A percentile compares a stretch with the other conserved stretches of the same genome.
Evolutionary conservation across 495 filamentous ascomycete species (phyloP).

Genomic region (Bathelium albidoporum): DNA sequence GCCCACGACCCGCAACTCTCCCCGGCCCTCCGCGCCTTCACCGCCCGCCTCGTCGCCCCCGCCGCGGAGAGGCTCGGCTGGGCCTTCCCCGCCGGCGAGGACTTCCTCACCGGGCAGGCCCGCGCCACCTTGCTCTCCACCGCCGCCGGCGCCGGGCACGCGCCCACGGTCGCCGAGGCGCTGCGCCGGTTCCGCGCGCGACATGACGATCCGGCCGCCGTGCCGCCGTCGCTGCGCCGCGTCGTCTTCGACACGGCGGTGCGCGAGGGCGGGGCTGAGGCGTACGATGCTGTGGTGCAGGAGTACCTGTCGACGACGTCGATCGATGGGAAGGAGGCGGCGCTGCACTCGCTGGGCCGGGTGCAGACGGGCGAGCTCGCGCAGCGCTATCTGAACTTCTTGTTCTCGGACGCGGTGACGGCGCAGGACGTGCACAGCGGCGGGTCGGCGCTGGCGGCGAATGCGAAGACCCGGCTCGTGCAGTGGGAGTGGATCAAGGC

Average conservation of each 20-base stretch:
- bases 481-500: conserved; percentile 78
- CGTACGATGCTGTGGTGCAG: conserved; percentile 65
- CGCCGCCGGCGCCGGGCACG: conserved; percentile 64
- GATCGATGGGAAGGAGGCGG: conserved; percentile 82
- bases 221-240: conserved; percentile 70
- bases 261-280: conserved; percentile 50
- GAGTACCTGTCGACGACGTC: conserved; percentile 73
- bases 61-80: conserved; percentile 74
- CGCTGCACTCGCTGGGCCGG: conserved; percentile 64
- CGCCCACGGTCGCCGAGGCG: conserved; percentile 58
- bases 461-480: conserved; percentile 54
- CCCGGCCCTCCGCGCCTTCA: conserved; percentile 62
- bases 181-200: conserved; percentile 65
- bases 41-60: conserved; percentile 55
- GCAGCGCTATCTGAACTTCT: conserved; percentile 60
- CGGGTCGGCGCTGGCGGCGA: conserved; percentile 57
- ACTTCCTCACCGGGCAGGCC: conserved; percentile 69
- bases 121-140: conserved; percentile 67
- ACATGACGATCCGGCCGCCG: conserved; percentile 53
- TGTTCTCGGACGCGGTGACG: conserved; percentile 67
- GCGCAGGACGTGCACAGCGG: conserved; percentile 80
- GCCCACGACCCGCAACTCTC: conserved; percentile 46
- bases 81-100: conserved; percentile 64
- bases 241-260: conserved; percentile 74
- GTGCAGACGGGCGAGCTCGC: conserved; percentile 59